phyloP scores from a whole-genome alignment of 192 early-diverging fungal genomes.

The Globomyces pollinis-pini region DNA sequence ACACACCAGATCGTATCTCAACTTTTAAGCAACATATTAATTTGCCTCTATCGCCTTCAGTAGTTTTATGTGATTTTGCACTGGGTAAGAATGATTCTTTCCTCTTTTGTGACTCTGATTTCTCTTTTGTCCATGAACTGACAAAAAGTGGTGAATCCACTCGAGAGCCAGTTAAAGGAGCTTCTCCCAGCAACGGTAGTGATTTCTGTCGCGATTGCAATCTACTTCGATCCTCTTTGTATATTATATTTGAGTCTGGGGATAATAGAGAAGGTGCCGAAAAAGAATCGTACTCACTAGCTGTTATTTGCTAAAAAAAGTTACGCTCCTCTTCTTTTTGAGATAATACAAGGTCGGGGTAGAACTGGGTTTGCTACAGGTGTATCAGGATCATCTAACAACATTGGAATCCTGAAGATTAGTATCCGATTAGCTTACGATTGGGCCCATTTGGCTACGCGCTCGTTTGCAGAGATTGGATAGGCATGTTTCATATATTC shows the following conservation, averaged over 20 bases:
- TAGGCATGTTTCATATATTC: conserved; percentile 3
- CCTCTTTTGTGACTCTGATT: neutral
- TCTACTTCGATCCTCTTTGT: neutral
- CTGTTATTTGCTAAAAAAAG: neutral
- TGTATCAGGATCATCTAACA: conserved; percentile 6
- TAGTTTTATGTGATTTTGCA: neutral
- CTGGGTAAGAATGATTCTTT: neutral
- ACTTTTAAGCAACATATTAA: conserved; percentile 36
- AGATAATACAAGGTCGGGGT: neutral
- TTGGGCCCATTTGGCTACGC: conserved; percentile 5
- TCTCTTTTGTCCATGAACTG: conserved; percentile 1
- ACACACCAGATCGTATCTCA: conserved; percentile 35
- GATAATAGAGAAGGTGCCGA: neutral
- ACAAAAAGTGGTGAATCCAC: neutral
- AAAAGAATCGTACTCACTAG: neutral
- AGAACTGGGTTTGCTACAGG: neutral
- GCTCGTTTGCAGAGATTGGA: neutral
- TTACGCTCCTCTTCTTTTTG: neutral
- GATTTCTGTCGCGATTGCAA: neutral
- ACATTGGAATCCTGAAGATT: neutral
- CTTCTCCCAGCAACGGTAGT: conserved; percentile 3
- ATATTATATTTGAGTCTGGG: too few species aligned
- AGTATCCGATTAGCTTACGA: neutral
- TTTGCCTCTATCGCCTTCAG: conserved; percentile 9
- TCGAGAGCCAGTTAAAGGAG: neutral